Evolutionary conservation across 179 eudicot genomes (phyloP).

Genomic region (Corrigiola litoralis): DNA sequence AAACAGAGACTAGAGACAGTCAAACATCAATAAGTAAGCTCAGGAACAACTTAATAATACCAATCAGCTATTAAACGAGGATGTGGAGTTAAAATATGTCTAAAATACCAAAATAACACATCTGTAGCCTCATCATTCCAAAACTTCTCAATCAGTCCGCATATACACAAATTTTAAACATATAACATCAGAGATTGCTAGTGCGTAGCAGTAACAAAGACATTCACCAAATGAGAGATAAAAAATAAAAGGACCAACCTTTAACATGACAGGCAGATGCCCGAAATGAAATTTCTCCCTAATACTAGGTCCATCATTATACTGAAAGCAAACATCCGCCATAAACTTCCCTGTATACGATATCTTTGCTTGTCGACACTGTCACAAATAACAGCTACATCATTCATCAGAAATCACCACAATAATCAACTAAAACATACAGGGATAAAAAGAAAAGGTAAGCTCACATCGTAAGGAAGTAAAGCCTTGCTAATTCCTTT

Average conservation of each 20-base stretch:
- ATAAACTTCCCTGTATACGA: slow-evolving; percentile 63
- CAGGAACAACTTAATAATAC: too few relatives aligned
- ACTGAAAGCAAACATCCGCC: slow-evolving; percentile 61
- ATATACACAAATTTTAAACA: too few relatives aligned
- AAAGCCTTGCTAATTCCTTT: slow-evolving; percentile 33
- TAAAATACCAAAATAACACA: neutral
- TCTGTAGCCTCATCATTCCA: too few relatives aligned
- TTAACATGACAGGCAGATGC: slow-evolving; percentile 78
- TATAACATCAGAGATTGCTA: neutral
- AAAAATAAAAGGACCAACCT: slow-evolving; percentile 37
- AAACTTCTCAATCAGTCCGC: too few relatives aligned
- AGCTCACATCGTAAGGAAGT: slow-evolving; percentile 68
- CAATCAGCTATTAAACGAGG: too few relatives aligned
- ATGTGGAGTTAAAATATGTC: too few relatives aligned
- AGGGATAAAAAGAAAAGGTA: neutral
- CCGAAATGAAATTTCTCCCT: slow-evolving; percentile 61
- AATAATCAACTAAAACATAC: neutral
- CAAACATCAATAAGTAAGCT: too few relatives aligned
- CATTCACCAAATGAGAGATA: neutral
- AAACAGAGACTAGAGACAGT: too few relatives aligned
- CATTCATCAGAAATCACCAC: too few relatives aligned
- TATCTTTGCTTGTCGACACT: slow-evolving; percentile 94
- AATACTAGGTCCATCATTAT: slow-evolving; percentile 39
- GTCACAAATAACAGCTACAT: slow-evolving; percentile 7
- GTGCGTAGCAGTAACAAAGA: neutral